A percentile compares a stretch with the other conserved stretches of the same genome.
These are phyloP conservation scores for Neurospora sp. DNA, from an alignment of 495 filamentous ascomycete species.

Conservation along the genomic window DNA sequence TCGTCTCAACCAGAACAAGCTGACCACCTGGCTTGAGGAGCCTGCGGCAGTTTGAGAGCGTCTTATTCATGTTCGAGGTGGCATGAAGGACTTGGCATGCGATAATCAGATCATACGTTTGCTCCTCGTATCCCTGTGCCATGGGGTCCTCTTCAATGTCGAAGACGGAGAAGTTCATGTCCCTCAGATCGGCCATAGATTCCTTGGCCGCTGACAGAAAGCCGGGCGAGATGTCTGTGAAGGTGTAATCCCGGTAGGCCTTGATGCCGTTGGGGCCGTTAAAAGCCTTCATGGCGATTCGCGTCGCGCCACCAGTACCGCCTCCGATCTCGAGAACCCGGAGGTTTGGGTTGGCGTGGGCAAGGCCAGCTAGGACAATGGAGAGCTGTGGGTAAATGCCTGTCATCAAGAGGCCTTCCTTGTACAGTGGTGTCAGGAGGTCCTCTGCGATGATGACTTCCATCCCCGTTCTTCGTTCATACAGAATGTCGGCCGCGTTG, in stretches of 20 bases:
- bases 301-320: slow-evolving; percentile 42
- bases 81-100: slow-evolving; percentile 42
- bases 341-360: slow-evolving; percentile 19
- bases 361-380: slow-evolving; percentile 11
- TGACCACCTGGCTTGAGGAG: slow-evolving; percentile 32
- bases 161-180: slow-evolving; percentile 35
- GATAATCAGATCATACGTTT: slow-evolving; percentile 42
- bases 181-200: slow-evolving; percentile 25
- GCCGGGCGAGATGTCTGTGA: slow-evolving; percentile 42
- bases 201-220: slow-evolving; percentile 42
- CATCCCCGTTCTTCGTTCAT: slow-evolving; percentile 18
- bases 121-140: slow-evolving; percentile 38
- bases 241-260: slow-evolving; percentile 33
- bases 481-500: slow-evolving; percentile 17
- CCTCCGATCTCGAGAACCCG: slow-evolving; percentile 44
- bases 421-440: slow-evolving; percentile 24
- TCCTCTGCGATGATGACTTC: slow-evolving; percentile 25
- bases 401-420: slow-evolving; percentile 1
- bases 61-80: slow-evolving; percentile 25
- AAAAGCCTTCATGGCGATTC: slow-evolving; percentile 25
- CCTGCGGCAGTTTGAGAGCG: slow-evolving; percentile 21
- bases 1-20: slow-evolving; percentile 30
- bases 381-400: slow-evolving; percentile 16
- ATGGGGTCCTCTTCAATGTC: slow-evolving; percentile 40
- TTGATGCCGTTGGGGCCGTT: slow-evolving; percentile 6